Base-by-base conservation (phyloP, 225 moss, liverwort and hornwort species). In the Rhytidiadelphus loreus region DNA sequence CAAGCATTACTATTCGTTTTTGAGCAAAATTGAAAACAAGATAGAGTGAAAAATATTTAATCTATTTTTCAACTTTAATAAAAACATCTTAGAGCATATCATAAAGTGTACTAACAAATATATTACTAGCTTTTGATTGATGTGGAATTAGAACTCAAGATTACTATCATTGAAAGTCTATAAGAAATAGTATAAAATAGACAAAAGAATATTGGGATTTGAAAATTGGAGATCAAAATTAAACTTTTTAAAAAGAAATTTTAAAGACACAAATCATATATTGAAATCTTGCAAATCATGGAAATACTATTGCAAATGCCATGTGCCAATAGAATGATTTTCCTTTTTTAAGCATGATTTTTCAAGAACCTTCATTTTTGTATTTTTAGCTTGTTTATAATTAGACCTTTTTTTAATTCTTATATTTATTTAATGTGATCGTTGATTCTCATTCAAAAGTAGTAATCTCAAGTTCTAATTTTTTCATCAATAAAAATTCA, bases 91-190 rank as follows among this genome's bases (percentile, higher is more conserved):
- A n/a, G 7, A 22, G 4, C 21, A 66, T 37, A 10, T 66, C 3
- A 0, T n/a, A 66, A n/a, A 66, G 5, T 21, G 10, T 5, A n/a
- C 2, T 0, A 12, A 37, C 11, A 66, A 37, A 22, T 12, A 12
- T 7, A 66, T 21, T 66, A 11, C 21, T 37, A 21, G 7, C 4
- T 66, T 66, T 37, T 66, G 21, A n/a, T 12, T 66, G 66, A 37
- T 37, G 66, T 37, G 2, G 64, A 37, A 21, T 66, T 37, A 65
- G 11, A 65, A 65, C 7, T 66, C 22, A 21, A 66, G 2, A 66
- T 12, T 66, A n/a, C 0, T 21, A n/a, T 22, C 66, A 66, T n/a
- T 66, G 37, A 66, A n/a, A 66, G 12, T n/a, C 12, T n/a, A 65
- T 37, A 22, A 37, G n/a, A 35, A n/a, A 3, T 66, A 6, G 1